Evolutionary conservation across 805 yeast species (phyloP).

Genomic region (Saccharomycopsis fodiens): DNA sequence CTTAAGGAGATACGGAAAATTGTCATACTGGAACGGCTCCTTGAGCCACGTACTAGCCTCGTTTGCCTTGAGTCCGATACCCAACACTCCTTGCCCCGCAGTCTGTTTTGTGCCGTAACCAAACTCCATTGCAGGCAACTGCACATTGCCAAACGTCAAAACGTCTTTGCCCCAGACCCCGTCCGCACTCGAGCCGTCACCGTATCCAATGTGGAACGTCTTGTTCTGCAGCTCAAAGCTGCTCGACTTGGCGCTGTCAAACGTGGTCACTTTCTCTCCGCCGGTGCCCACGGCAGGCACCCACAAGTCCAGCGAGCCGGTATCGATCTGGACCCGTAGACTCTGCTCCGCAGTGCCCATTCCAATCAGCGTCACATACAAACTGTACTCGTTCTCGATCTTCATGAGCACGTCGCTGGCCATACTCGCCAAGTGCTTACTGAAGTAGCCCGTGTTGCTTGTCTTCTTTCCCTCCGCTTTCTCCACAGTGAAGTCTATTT

Average conservation of each 20-base stretch:
- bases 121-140: constrained; percentile 7
- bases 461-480: neutral
- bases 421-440: neutral
- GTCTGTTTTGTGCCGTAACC: constrained; percentile 13
- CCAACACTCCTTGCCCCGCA: constrained; percentile 49
- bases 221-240: constrained; percentile 1
- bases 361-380: constrained; percentile 37
- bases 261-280: constrained; percentile 1
- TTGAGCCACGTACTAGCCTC: constrained; percentile 38
- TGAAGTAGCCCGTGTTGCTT: neutral
- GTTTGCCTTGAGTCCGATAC: constrained; percentile 61
- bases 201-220: constrained; percentile 8
- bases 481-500: constrained; percentile 9
- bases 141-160: constrained; percentile 6
- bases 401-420: constrained; percentile 8
- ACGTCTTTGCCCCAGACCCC: constrained; percentile 16
- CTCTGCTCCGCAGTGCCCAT: constrained; percentile 53
- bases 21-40: constrained; percentile 45
- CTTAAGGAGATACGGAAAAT: constrained; percentile 58
- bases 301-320: constrained; percentile 75
- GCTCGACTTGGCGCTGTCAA: neutral
- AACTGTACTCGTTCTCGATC: constrained; percentile 31
- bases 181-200: constrained; percentile 10
- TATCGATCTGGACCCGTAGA: constrained; percentile 54
- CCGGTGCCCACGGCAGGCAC: constrained; percentile 25